phyloP scores from a whole-genome alignment of 176 grass and related monocot species.

The Oropetium thomaeum region DNA sequence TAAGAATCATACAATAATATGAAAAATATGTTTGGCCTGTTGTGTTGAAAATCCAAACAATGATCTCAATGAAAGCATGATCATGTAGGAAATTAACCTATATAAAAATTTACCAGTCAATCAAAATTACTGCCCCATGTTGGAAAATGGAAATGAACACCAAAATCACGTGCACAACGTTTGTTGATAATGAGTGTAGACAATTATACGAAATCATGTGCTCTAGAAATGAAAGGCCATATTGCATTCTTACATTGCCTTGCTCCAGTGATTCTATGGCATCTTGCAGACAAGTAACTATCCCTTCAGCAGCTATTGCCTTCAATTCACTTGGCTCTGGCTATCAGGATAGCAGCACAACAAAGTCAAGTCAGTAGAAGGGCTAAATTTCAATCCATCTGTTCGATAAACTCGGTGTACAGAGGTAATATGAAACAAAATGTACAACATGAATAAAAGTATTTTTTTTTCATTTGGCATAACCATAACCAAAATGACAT shows the following conservation, averaged over 20 bases:
- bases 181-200: neutral
- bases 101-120: neutral
- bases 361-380: neutral
- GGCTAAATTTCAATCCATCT: neutral
- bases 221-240: neutral
- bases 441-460: neutral
- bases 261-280: constrained; percentile 74
- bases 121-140: neutral
- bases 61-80: neutral
- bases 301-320: constrained; percentile 78
- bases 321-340: constrained; percentile 77
- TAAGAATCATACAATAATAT: neutral
- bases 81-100: neutral
- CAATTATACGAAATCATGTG: neutral
- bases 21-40: neutral
- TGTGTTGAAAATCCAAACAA: neutral
- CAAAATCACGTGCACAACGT: too few species aligned
- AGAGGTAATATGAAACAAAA: neutral
- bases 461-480: neutral
- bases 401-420: neutral
- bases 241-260: constrained; percentile 59
- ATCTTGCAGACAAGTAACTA: constrained; percentile 90
- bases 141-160: too few species aligned
- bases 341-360: constrained; percentile 38
- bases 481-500: neutral